Conservation (phyloP, 257 asterid species). For the Gentiana macrophylla region DNA sequence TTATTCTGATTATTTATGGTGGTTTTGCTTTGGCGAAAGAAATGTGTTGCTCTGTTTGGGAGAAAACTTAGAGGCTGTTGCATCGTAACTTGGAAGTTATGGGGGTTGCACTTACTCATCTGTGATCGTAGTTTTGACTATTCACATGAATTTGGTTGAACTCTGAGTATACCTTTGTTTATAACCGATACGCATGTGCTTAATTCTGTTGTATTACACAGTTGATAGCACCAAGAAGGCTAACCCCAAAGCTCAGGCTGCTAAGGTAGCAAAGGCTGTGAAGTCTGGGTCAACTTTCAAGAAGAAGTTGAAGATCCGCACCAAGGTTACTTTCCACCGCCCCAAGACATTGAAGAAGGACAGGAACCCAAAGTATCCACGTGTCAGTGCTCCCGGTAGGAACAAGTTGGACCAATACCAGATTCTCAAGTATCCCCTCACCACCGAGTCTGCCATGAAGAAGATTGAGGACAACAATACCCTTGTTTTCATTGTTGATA, state of each 20-base stretch:
- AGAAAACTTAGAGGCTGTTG: too few relatives aligned
- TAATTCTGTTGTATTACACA: slow-evolving; percentile 1
- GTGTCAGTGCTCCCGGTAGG: slow-evolving; percentile 28
- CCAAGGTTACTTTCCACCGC: slow-evolving; percentile 28
- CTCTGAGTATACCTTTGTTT: too few relatives aligned
- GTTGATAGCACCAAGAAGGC: slow-evolving; percentile 17
- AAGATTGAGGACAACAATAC: slow-evolving; percentile 32
- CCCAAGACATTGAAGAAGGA: slow-evolving; percentile 30
- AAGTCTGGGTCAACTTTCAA: slow-evolving; percentile 25
- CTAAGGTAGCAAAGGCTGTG: slow-evolving; percentile 28
- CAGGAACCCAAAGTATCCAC: slow-evolving; percentile 26
- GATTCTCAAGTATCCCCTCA: slow-evolving; percentile 27
- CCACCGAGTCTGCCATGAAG: slow-evolving; percentile 34
- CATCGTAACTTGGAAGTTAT: too few relatives aligned
- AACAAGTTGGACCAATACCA: slow-evolving; percentile 29
- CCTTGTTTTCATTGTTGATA: slow-evolving; percentile 29
- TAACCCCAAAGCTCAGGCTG: slow-evolving; percentile 26
- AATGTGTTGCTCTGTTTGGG: too few relatives aligned
- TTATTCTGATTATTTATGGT: too few relatives aligned
- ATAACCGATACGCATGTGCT: not conserved
- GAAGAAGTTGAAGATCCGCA: slow-evolving; percentile 30
- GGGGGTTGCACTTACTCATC: too few relatives aligned
- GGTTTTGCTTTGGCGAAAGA: too few relatives aligned
- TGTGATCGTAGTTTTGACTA: too few relatives aligned
- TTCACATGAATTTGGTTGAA: too few relatives aligned